Evolutionary conservation across 2,329 filamentous ascomycete species (phyloP).

Genomic region (Epicoccum nigrum): DNA sequence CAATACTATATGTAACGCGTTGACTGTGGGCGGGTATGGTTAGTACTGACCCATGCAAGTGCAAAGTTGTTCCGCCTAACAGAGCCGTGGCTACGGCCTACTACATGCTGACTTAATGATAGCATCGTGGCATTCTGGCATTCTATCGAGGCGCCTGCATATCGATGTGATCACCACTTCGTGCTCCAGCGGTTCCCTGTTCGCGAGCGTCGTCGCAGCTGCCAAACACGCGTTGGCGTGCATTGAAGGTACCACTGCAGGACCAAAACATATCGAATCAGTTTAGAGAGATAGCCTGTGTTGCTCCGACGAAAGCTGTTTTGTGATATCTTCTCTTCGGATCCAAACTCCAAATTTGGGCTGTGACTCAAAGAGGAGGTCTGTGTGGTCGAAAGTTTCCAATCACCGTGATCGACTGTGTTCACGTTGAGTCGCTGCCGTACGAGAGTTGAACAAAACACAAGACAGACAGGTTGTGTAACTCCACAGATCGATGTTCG

Average conservation of each 20-base stretch:
- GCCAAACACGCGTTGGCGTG: conserved; percentile 1
- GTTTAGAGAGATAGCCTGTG: not conserved
- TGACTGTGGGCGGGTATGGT: no score
- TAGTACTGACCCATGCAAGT: no score
- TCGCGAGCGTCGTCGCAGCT: conserved; percentile 45
- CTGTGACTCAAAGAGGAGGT: not conserved
- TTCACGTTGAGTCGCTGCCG: not conserved
- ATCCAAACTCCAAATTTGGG: not conserved
- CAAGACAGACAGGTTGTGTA: not conserved
- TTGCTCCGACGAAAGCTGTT: not conserved
- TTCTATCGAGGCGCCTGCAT: no score
- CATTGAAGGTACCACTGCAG: not conserved
- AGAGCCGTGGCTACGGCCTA: no score
- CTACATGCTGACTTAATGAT: no score
- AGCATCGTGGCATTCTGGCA: no score
- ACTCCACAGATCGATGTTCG: not conserved
- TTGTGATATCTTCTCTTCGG: not conserved
- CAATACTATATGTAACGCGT: no score
- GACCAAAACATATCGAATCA: conserved; percentile 9
- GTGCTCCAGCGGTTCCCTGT: conserved; percentile 64
- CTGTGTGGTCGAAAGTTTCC: not conserved
- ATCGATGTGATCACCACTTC: not conserved
- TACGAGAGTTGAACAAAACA: not conserved
- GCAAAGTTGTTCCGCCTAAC: not conserved
- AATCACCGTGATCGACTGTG: not conserved